These are phyloP conservation scores for Globisporangium yorkense DNA, from an alignment of 352 stramenopile genomes.

Conservation along the genomic window DNA sequence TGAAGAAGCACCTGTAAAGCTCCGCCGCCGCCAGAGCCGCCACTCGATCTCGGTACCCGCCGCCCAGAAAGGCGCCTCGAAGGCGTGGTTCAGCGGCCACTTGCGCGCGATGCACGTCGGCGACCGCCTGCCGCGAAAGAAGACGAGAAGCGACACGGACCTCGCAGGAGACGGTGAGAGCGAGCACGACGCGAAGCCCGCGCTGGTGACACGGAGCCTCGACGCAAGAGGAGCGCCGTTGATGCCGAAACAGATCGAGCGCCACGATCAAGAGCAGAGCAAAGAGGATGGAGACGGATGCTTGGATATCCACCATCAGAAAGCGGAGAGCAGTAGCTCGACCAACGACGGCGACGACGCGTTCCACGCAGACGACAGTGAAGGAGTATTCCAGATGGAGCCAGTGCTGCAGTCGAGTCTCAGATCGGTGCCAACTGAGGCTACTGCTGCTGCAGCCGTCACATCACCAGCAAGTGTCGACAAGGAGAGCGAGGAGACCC, in stretches of 20 bases:
- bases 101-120: constrained; percentile 64
- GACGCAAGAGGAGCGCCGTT: neutral
- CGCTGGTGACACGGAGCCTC: neutral
- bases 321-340: neutral
- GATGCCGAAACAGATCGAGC: neutral
- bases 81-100: constrained; percentile 65
- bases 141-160: constrained; percentile 28
- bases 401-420: constrained; percentile 6
- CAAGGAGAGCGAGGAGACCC: neutral
- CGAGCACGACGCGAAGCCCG: constrained; percentile 5
- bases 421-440: constrained; percentile 1
- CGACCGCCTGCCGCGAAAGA: constrained; percentile 50
- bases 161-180: constrained; percentile 6
- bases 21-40: constrained; percentile 15
- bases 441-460: neutral
- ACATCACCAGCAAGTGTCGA: neutral
- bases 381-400: constrained; percentile 14
- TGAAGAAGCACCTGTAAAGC: constrained; percentile 17
- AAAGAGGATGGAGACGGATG: neutral
- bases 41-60: constrained; percentile 20
- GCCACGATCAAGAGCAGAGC: neutral
- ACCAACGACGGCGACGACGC: constrained; percentile 13
- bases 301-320: neutral
- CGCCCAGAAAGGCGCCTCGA: constrained; percentile 17
- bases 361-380: constrained; percentile 21